Percentiles rank a stretch among this genome's conserved stretches.
Conservation (phyloP, 129 eudicot species). For the Logfia minima region DNA sequence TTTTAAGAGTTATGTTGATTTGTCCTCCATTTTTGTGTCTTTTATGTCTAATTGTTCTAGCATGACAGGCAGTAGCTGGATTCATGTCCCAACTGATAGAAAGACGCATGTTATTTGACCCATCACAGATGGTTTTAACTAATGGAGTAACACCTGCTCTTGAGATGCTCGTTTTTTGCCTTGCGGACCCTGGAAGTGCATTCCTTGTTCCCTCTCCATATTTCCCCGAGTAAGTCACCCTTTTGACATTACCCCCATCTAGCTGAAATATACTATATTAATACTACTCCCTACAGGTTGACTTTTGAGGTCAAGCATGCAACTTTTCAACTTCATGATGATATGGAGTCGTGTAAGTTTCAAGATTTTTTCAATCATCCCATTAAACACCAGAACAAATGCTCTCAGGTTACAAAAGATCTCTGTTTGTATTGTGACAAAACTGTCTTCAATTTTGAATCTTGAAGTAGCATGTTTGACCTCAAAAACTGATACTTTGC, state of each 20-base stretch:
- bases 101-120: conserved; percentile 46
- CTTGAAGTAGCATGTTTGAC: conserved; percentile 32
- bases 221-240: conserved; percentile 62
- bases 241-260: background rate
- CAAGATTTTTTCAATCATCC: conserved; percentile 29
- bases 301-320: conserved; percentile 45
- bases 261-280: conserved; percentile 10
- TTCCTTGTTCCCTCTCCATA: conserved; percentile 93
- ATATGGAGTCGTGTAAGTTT: conserved; percentile 35
- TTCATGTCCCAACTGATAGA: conserved; percentile 71
- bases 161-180: conserved; percentile 76
- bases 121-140: conserved; percentile 66
- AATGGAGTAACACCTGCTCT: conserved; percentile 73
- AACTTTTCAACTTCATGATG: conserved; percentile 42
- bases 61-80: conserved; percentile 63
- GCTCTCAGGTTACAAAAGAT: background rate
- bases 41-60: conserved; percentile 16
- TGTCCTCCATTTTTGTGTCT: background rate
- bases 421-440: background rate
- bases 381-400: conserved; percentile 23
- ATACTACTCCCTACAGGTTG: conserved; percentile 37
- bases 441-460: conserved; percentile 24
- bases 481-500: conserved; percentile 23
- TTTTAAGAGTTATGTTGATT: conserved; percentile 8
- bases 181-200: conserved; percentile 84